phyloP scores from a whole-genome alignment of 805 yeast species.

The Martiniozyma abietophila region DNA sequence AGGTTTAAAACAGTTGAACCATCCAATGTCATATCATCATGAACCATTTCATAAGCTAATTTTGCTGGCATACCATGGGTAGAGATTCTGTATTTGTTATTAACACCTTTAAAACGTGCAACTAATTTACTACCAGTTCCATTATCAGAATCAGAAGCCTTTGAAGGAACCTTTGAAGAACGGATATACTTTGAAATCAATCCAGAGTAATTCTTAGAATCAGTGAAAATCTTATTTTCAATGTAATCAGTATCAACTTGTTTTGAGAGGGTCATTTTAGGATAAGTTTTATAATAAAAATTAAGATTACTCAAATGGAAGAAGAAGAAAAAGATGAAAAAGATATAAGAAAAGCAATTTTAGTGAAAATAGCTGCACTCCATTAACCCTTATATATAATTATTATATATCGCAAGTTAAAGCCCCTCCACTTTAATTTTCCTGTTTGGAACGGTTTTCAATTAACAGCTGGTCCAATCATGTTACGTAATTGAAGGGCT shows the following conservation, averaged over 20 bases:
- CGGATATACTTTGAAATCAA: constrained; percentile 16
- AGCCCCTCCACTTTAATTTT: too few relatives aligned
- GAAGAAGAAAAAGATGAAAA: neutral
- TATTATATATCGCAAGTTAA: too few relatives aligned
- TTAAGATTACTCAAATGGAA: neutral
- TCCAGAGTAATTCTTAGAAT: constrained; percentile 6
- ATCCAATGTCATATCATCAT: constrained; percentile 69
- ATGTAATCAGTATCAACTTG: constrained; percentile 38
- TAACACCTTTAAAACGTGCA: constrained; percentile 26
- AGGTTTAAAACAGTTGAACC: constrained; percentile 78
- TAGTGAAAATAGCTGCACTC: too few relatives aligned
- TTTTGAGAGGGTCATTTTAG: constrained; percentile 33
- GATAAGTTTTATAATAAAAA: neutral
- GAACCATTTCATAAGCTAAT: constrained; percentile 52
- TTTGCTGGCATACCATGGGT: constrained; percentile 41
- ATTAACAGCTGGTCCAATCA: too few relatives aligned
- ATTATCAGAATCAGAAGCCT: neutral
- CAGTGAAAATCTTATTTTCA: constrained; percentile 27
- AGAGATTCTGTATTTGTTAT: constrained; percentile 54
- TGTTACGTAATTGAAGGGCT: too few relatives aligned
- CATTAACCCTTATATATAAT: too few relatives aligned
- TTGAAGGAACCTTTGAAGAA: constrained; percentile 10
- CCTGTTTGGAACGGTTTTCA: too few relatives aligned
- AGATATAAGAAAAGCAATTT: constrained; percentile 1
- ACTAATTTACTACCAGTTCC: constrained; percentile 12